Evolutionary conservation across 1,139 yeast genomes (phyloP).

Genomic region (Citeromyces hawaiiensis): DNA sequence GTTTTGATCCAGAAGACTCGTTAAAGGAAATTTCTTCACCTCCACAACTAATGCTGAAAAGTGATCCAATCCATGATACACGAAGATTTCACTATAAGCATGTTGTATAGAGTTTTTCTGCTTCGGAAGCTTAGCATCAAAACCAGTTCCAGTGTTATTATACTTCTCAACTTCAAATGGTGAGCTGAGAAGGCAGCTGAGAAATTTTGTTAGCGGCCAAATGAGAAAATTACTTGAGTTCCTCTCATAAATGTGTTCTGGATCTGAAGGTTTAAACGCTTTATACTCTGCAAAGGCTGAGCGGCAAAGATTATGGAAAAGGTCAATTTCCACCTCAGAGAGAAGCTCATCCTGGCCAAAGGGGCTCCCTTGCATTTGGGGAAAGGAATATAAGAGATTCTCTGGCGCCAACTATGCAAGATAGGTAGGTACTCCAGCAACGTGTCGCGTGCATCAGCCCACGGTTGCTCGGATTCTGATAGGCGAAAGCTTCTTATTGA

Average conservation of each 20-base stretch:
- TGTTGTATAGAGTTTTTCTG: background rate
- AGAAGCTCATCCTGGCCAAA: too few species aligned
- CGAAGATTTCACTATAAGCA: background rate
- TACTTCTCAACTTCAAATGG: background rate
- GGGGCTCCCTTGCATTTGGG: too few species aligned
- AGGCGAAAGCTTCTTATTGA: too few species aligned
- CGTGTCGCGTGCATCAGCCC: too few species aligned
- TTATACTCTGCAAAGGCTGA: too few species aligned
- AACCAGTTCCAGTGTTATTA: background rate
- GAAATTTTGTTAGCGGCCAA: background rate
- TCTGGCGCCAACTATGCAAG: too few species aligned
- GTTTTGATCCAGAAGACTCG: background rate
- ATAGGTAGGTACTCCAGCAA: too few species aligned
- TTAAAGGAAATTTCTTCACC: background rate
- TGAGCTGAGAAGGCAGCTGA: background rate
- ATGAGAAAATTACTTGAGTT: background rate
- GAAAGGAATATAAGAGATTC: too few species aligned
- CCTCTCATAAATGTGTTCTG: background rate
- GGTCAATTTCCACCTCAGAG: too few species aligned
- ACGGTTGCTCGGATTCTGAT: too few species aligned
- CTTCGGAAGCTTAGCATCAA: background rate
- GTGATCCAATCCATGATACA: background rate
- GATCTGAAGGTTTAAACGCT: background rate
- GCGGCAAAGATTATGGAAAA: too few species aligned
- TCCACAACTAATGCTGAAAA: background rate